A percentile compares a stretch with the other conserved stretches of the same genome.
These are phyloP conservation scores for Aspergillus jensenii DNA, from an alignment of 2,329 filamentous ascomycete species.

Conservation along the genomic window DNA sequence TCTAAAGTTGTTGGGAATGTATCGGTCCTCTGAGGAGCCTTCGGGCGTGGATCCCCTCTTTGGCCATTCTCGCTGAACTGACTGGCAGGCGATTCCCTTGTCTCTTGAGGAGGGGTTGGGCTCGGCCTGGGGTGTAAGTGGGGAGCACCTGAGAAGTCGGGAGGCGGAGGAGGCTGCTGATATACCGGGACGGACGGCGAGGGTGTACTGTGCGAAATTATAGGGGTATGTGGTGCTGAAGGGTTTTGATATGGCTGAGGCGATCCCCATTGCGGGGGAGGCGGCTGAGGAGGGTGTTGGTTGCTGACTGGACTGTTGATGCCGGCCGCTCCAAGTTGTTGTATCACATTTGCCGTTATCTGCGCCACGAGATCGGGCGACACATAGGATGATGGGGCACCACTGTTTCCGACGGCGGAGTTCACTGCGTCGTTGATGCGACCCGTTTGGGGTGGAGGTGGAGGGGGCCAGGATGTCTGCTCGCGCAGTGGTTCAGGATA, in stretches of 20 bases:
- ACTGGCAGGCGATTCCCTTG: constrained; percentile 36
- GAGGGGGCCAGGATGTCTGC: constrained; percentile 19
- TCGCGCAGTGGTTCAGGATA: constrained; percentile 23
- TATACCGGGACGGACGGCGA: constrained; percentile 20
- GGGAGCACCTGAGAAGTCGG: constrained; percentile 22
- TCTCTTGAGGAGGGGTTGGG: constrained; percentile 22
- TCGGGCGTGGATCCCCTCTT: constrained; percentile 35
- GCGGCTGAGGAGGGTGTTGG: constrained; percentile 20
- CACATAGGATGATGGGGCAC: constrained; percentile 49
- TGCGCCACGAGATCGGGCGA: constrained; percentile 62
- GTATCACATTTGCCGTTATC: constrained; percentile 59
- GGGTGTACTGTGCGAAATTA: constrained; percentile 19
- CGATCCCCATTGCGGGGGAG: constrained; percentile 24
- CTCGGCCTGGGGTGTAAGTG: constrained; percentile 23
- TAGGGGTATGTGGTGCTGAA: constrained; percentile 18
- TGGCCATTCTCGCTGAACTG: constrained; percentile 34
- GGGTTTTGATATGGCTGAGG: constrained; percentile 17
- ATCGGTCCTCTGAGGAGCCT: constrained; percentile 37
- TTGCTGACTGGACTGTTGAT: constrained; percentile 32
- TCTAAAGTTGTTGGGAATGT: constrained; percentile 59
- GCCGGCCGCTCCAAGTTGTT: constrained; percentile 55
- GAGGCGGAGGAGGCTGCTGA: constrained; percentile 21
- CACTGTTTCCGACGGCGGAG: constrained; percentile 54
- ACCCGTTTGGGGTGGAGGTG: constrained; percentile 21
- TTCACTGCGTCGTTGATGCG: constrained; percentile 59